phyloP scores from a whole-genome alignment of 768 basidiomycete species.

The Podaxis sp. region DNA sequence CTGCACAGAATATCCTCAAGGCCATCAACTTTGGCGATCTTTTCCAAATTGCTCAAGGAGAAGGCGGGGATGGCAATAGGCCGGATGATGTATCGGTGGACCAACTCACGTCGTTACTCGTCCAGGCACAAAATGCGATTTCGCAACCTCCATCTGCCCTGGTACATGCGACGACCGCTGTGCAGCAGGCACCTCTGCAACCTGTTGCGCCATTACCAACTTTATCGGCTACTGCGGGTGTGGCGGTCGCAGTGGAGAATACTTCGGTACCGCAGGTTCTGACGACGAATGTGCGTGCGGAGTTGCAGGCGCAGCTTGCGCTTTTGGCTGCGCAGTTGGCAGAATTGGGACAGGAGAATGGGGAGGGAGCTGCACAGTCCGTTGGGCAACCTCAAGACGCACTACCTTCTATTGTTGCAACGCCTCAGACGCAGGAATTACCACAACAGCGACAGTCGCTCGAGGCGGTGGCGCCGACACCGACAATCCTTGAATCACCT shows the following conservation, averaged over 20 bases:
- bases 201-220: conserved; percentile 7
- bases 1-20: conserved; percentile 74
- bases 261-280: background rate
- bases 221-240: conserved; percentile 8
- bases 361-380: conserved; percentile 4
- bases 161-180: conserved; percentile 26
- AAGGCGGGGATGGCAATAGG: conserved; percentile 16
- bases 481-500: conserved; percentile 5
- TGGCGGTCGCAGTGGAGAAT: conserved; percentile 2
- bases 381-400: conserved; percentile 1
- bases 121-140: conserved; percentile 29
- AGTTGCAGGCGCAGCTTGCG: conserved; percentile 71
- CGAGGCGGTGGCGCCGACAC: background rate
- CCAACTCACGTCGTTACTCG: conserved; percentile 21
- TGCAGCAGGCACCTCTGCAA: conserved; percentile 2
- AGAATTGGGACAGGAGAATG: conserved; percentile 54
- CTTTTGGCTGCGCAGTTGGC: conserved; percentile 71
- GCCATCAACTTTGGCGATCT: conserved; percentile 72
- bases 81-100: conserved; percentile 12
- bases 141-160: conserved; percentile 15
- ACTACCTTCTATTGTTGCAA: conserved; percentile 3
- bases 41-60: conserved; percentile 40
- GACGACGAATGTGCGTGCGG: conserved; percentile 48
- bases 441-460: background rate
- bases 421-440: background rate